A percentile compares a stretch with the other conserved stretches of the same genome.
Evolutionary conservation across 2,329 filamentous ascomycete species (phyloP).

Genomic region (Aurifilum marmelostoma): DNA sequence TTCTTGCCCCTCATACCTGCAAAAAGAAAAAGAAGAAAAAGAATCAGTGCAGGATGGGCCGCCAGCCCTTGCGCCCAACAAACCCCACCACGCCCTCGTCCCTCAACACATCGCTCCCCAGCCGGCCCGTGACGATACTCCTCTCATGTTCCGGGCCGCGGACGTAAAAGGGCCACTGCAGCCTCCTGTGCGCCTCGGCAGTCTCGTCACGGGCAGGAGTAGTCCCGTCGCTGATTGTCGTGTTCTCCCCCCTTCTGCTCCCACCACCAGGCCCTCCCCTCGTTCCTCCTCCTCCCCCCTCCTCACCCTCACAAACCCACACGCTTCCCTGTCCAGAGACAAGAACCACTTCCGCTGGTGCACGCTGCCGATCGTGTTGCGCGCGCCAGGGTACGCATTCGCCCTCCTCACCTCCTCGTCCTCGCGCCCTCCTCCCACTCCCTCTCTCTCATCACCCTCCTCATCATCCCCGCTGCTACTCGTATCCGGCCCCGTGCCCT

Average conservation of each 20-base stretch:
- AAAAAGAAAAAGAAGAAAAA: no score
- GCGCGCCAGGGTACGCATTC: conserved; percentile 69
- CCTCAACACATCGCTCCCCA: conserved; percentile 59
- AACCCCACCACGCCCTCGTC: conserved; percentile 65
- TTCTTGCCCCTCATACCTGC: no score
- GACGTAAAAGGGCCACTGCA: conserved; percentile 64
- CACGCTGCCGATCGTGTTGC: conserved; percentile 67
- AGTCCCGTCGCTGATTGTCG: conserved; percentile 1
- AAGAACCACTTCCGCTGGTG: conserved; percentile 71
- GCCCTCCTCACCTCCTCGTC: conserved; percentile 58
- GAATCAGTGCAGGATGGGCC: conserved; percentile 44
- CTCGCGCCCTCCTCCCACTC: conserved; percentile 50
- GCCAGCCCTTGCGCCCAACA: conserved; percentile 64
- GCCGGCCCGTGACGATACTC: conserved; percentile 68
- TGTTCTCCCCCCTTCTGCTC: conserved; percentile 28
- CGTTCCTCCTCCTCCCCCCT: background rate
- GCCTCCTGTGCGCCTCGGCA: conserved; percentile 30
- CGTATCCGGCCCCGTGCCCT: conserved; percentile 32
- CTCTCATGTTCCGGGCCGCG: conserved; percentile 62
- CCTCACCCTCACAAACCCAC: conserved; percentile 55
- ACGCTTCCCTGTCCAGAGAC: conserved; percentile 61
- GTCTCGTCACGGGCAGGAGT: background rate
- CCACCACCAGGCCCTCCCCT: conserved; percentile 34
- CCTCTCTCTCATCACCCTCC: conserved; percentile 12
- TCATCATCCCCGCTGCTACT: conserved; percentile 31